Evolutionary conservation across 139 green algal species (phyloP).

Genomic region (Dunaliella sp.): DNA sequence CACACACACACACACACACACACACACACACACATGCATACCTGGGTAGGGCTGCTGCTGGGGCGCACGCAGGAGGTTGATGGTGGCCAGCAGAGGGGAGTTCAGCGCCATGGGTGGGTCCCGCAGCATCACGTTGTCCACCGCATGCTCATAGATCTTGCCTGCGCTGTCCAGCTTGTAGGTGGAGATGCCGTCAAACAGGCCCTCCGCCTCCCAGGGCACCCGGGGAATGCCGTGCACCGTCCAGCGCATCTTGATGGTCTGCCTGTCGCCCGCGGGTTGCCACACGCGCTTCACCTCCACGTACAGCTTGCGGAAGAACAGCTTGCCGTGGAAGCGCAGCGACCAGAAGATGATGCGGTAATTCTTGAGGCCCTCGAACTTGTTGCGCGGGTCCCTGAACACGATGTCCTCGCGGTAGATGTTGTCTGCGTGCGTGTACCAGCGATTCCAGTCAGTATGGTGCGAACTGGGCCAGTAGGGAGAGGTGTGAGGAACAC

Average conservation of each 20-base stretch:
- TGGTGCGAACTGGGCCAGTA: too few relatives aligned
- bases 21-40: not conserved
- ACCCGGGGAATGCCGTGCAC: slow-evolving; percentile 83
- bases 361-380: slow-evolving; percentile 89
- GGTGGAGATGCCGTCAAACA: slow-evolving; percentile 88
- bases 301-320: slow-evolving; percentile 84
- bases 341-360: slow-evolving; percentile 88
- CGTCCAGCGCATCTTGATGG: slow-evolving; percentile 86
- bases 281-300: slow-evolving; percentile 92
- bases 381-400: slow-evolving; percentile 76
- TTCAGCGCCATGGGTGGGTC: slow-evolving; percentile 32
- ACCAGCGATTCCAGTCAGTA: too few relatives aligned
- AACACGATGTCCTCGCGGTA: slow-evolving; percentile 93
- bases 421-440: slow-evolving; percentile 64
- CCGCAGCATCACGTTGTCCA: slow-evolving; percentile 81
- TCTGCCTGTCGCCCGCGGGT: slow-evolving; percentile 57
- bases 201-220: slow-evolving; percentile 80
- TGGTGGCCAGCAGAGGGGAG: slow-evolving; percentile 25
- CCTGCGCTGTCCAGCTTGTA: slow-evolving; percentile 85
- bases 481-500: too few relatives aligned
- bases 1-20: not conserved
- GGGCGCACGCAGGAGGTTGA: slow-evolving; percentile 45
- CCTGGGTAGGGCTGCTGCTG: slow-evolving; percentile 32
- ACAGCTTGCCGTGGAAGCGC: slow-evolving; percentile 84
- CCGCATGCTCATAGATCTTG: slow-evolving; percentile 82